These are phyloP conservation scores for Chaetomidium leptoderma DNA, from an alignment of 495 filamentous ascomycete genomes.

Conservation along the genomic window DNA sequence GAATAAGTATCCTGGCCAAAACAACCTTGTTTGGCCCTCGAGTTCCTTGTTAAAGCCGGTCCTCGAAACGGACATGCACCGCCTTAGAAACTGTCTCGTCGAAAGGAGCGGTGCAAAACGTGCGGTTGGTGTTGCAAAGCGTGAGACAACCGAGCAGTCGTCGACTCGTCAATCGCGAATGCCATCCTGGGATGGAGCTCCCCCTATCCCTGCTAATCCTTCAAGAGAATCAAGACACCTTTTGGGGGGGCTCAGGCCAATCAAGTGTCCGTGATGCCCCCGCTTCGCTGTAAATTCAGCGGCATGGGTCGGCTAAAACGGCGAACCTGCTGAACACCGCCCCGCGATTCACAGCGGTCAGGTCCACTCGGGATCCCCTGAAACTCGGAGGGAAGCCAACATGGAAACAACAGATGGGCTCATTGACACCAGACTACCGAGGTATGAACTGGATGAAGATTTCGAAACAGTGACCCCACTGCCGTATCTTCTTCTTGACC, in stretches of 20 bases:
- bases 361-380: background rate
- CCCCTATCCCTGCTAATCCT: conserved; percentile 5
- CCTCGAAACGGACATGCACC: background rate
- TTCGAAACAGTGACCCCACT: background rate
- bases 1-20: background rate
- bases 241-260: conserved; percentile 4
- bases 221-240: background rate
- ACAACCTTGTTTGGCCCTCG: background rate
- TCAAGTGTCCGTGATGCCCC: background rate
- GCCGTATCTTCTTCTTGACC: background rate
- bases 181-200: conserved; percentile 5
- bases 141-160: background rate
- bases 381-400: background rate
- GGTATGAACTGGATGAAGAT: background rate
- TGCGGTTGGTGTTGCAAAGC: background rate
- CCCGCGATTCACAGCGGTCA: background rate
- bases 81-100: background rate
- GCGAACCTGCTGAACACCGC: background rate
- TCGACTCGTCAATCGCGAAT: conserved; percentile 2
- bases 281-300: background rate
- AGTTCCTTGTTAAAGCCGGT: background rate
- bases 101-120: background rate
- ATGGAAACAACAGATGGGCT: background rate
- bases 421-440: too few relatives aligned
- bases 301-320: conserved; percentile 7